A percentile compares a stretch with the other conserved stretches of the same genome.
phyloP scores from a whole-genome alignment of 257 asterid species.

The Capsicum baccatum region DNA sequence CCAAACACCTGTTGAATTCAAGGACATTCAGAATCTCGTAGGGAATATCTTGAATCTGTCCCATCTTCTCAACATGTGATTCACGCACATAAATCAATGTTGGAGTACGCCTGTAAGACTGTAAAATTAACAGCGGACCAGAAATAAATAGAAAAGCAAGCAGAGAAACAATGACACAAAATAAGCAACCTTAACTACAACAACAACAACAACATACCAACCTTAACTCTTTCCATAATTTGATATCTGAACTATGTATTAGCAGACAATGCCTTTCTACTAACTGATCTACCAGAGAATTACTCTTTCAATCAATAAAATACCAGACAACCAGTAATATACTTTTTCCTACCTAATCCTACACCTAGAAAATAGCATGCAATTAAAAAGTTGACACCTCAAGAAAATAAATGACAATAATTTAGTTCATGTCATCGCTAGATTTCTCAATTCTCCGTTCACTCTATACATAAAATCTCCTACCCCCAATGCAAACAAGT shows the following conservation, averaged over 20 bases:
- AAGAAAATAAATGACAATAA: conserved; percentile 9
- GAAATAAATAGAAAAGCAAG: conserved; percentile 8
- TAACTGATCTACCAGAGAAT: neutral
- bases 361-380: neutral
- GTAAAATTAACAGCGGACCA: neutral
- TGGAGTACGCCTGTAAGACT: conserved; percentile 81
- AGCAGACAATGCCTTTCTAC: conserved; percentile 23
- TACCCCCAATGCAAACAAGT: neutral
- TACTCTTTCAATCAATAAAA: conserved; percentile 18
- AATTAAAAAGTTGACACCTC: neutral
- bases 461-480: neutral
- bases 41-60: conserved; percentile 87
- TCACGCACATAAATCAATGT: conserved; percentile 95
- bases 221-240: neutral
- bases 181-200: neutral
- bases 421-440: neutral
- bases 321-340: neutral
- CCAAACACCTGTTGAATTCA: conserved; percentile 90
- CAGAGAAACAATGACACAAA: conserved; percentile 25
- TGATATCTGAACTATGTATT: conserved; percentile 8
- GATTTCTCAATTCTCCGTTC: neutral
- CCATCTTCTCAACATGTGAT: conserved; percentile 91
- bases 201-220: no score
- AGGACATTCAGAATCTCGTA: conserved; percentile 98
- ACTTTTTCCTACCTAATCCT: neutral